Conservation (phyloP, 1,284 basidiomycete genomes). For the Cystobasidium pallidum region DNA sequence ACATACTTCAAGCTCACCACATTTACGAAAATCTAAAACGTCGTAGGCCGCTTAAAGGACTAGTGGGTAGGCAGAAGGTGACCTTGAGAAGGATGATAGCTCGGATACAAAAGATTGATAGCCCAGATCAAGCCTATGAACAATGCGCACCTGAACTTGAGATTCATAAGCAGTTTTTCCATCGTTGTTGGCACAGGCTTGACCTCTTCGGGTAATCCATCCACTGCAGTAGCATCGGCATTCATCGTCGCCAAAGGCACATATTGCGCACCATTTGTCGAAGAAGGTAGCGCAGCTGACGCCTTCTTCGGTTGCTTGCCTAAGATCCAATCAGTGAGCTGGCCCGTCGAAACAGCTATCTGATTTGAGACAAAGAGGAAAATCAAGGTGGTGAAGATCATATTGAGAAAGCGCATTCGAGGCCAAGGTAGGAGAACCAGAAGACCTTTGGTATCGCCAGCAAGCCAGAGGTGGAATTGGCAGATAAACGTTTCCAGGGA, state of each 20-base stretch:
- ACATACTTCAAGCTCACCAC: no score
- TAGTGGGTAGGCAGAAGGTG: slow-evolving; percentile 37
- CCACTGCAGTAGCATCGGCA: neutral
- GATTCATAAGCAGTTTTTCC: slow-evolving; percentile 5
- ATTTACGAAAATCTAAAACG: no score
- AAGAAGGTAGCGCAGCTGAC: slow-evolving; percentile 5
- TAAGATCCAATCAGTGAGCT: slow-evolving; percentile 73
- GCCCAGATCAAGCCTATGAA: slow-evolving; percentile 42
- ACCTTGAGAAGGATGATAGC: slow-evolving; percentile 30
- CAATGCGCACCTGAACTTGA: slow-evolving; percentile 15
- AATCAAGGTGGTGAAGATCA: slow-evolving; percentile 71
- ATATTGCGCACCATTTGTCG: slow-evolving; percentile 10
- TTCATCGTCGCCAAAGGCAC: slow-evolving; percentile 11
- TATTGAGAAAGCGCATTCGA: slow-evolving; percentile 68
- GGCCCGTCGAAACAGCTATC: slow-evolving; percentile 72
- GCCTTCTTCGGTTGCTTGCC: slow-evolving; percentile 53
- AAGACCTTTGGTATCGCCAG: slow-evolving; percentile 81
- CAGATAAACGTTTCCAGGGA: slow-evolving; percentile 85
- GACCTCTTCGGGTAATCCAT: neutral
- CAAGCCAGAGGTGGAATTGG: slow-evolving; percentile 87
- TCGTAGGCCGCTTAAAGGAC: neutral
- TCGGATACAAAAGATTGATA: slow-evolving; percentile 42
- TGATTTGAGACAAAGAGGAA: slow-evolving; percentile 79
- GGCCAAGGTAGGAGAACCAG: slow-evolving; percentile 76
- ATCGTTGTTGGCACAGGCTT: neutral